Base-by-base conservation (phyloP, 768 basidiomycete genomes). In the Boletus fagicola region DNA sequence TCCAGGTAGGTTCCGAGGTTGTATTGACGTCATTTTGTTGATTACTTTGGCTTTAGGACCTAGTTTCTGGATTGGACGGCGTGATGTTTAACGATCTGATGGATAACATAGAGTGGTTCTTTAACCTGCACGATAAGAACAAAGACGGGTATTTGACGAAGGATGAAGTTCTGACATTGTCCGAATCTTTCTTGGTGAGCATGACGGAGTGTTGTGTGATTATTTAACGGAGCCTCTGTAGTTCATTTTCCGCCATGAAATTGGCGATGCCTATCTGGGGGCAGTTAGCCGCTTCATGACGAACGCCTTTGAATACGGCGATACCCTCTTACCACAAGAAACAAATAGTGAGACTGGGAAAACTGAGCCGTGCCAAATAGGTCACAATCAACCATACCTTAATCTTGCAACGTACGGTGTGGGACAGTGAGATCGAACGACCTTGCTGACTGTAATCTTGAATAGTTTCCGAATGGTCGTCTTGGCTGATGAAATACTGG, bases 51-150 rank as follows among this genome's bases (percentile, higher is more conserved):
- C 44, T 57, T 18, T 67, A 98, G 91, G 94, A 98, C 69, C 77
- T 98, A 13, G 87, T 98, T 11, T 81, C 78, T 30, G 96, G 97
- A 1, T 77, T 98, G 49, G 88, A 97, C 63, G 88, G 88, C 2
- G 90, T 97, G 45, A 91, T 98, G 84, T 90, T 92, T 75, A 95
- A 92, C 61, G 97, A 98, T 71, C 75, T 99, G 62, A 98, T 98
- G 97, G 92, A 94, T 56, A 96, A 92, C 63, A 96, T 98, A 65
- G 92, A 97, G 71, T 99, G 96, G 96, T 96, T 98, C 76, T 98
- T 98, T 75, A 90, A 88, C 64, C 72, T 98, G 49, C 92, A 96
- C 60, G 94, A 95, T 74, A 95, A 95, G 74, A 90, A 99, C 72
- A 93, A 93, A 64, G 97, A 99, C 68, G 95, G 96, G 1, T 94